Evolutionary conservation across 2,329 filamentous ascomycete genomes (phyloP), one percentile per base, ranked within the genome.

Genomic region (Sporothrix humicola): DNA sequence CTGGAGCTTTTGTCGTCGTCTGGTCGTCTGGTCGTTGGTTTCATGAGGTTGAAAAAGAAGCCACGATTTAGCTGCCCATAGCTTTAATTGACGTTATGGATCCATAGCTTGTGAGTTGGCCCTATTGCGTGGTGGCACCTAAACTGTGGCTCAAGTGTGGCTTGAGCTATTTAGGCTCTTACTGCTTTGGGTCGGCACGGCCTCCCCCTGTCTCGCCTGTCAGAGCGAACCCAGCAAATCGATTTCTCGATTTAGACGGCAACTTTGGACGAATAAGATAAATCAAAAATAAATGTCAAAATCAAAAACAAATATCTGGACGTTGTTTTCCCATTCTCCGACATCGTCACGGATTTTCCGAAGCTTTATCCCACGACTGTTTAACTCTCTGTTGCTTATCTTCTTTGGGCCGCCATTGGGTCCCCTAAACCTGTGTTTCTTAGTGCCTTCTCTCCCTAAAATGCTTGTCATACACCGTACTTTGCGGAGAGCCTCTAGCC

Each of bases 41-140:
- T 37, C 17, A 20, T 69, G 46, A 42, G 1, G 26, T 23, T 42
- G 26, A 15, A 37, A 23, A 54, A 54, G 48, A 56, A 69, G 66
- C 66, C 66, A 69, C 66, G 65, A 69, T 69, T 66, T 68, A 42
- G 46, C 61, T 48, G 61, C 9, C 17, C 59, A 42, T 23, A 63
- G 58, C 58, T 42, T 44, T 15, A 20, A 63, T 63, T 65, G 31
- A 65, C 15, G 31, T 46, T n/a, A 13, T 44, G 59, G 37, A 23
- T 37, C 59, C 17, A 37, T 63, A 44, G 31, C 59, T 37, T 44
- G 42, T 31, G 17, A 31, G 59, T 20, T 54, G 52, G 20, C n/a
- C 17, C 20, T 56, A 56, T 56, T 26, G 52, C 20, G 2, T 20
- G 15, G 48, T 52, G 50, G 13, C 20, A 56, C 52, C 20, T 23